Base-by-base conservation (phyloP, 768 basidiomycete species). In the Kwoniella heveanensis region DNA sequence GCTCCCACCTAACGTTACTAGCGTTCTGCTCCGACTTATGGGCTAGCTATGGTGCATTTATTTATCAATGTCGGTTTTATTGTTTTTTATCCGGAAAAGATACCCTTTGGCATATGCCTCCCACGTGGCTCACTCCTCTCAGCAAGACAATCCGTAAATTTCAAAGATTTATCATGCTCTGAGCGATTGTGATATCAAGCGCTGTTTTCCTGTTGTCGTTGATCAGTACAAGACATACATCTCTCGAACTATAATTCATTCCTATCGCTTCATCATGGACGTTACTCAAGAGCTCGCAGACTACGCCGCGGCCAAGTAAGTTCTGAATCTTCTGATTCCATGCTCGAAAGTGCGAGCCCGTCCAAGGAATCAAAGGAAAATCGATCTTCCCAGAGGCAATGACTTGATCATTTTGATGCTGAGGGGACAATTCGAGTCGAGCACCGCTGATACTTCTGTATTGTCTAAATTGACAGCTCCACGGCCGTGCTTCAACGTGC, bases 271-370 rank as follows among this genome's bases (percentile, higher is more conserved):
- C 17, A 70, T n/a, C 58, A 91, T 92, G 90, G 90, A 92, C 82
- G 90, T 92, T 61, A 88, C 91, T 9, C 84, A 84, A 70, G 86
- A 92, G 56, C 84, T 93, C 19, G 87, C 88, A 52, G 85, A 86
- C 17, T 87, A 90, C 79, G 85, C 86, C 10, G 86, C 85, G 54
- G 88, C 88, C 84, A 84, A 83, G 90, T 88, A 78, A 79, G 88
- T 80, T n/a, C n/a, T n/a, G n/a, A n/a, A n/a, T n/a, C n/a, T n/a
- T n/a, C n/a, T n/a, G n/a, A n/a, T n/a, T n/a, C n/a, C n/a, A n/a
- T n/a, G n/a, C n/a, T n/a, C n/a, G n/a, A n/a, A n/a, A n/a, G n/a
- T n/a, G n/a, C n/a, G n/a, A n/a, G n/a, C n/a, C n/a, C n/a, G n/a
- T n/a, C n/a, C n/a, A n/a, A n/a, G n/a, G n/a, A n/a, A n/a, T n/a